Base-by-base conservation (phyloP, 257 asterid species). In the Rauvolfia tetraphylla region DNA sequence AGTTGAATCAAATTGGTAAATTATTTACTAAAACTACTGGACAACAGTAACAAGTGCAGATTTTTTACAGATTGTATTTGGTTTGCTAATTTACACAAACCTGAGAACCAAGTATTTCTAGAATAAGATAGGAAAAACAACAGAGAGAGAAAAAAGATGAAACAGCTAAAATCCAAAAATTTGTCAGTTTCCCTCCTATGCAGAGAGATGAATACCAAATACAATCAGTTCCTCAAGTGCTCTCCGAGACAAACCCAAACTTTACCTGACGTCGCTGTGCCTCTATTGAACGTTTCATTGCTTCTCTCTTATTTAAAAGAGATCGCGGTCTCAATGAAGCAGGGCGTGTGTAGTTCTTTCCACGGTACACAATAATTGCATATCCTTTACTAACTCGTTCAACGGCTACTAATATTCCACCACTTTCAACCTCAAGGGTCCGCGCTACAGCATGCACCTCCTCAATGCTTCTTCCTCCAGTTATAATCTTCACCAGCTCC, bases 361-460 rank as follows among this genome's bases (percentile, higher is more conserved):
- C 99, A 81, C 98, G 97, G 83, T 95, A 95, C 39, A 93, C 81
- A 71, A 95, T 93, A 74, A 95, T 93, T 13, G 90, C 93, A 76
- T 85, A 84, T 78, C 99, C 99, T 82, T 93, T 93, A 75, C 87
- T 93, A 78, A 86, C 93, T 78, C 78, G 89, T 81, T 95, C 99
- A 79, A 93, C 90, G 79, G 99, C 96, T 48, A 95, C 96, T 85
- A 95, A 88, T 78, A 95, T 93, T 72, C 99, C 99, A 71, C 99
- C 98, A 79, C 99, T 93, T 83, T 93, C 99, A 75, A 91, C 84
- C 85, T 93, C 99, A 71, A 95, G 86, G 76, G 86, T 88, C 63
- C 88, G 87, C 74, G 99, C 98, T 73, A 84, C 81, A 75, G 78
- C 89, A 79, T 87, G 84, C 81, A 93, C 84, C 88, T 93, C 97